These are phyloP conservation scores for Malus hybrid DNA, from an alignment of 331 rosid species.

Conservation along the genomic window DNA sequence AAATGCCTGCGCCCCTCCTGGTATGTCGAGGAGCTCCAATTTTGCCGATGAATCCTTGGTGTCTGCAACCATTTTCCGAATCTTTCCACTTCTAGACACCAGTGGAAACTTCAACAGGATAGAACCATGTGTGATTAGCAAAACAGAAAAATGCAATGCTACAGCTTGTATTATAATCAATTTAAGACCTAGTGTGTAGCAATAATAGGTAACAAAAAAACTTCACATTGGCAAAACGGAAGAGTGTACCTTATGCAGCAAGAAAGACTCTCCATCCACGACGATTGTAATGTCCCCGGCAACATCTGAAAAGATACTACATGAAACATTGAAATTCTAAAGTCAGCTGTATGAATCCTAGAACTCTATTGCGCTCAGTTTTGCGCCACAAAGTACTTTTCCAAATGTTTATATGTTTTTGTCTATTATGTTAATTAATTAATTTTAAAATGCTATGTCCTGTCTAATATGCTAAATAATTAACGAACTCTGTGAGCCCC, in stretches of 20 bases:
- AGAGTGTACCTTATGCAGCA: constrained; percentile 66
- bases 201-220: no score
- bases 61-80: constrained; percentile 71
- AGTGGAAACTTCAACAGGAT: constrained; percentile 64
- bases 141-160: background rate
- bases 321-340: background rate
- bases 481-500: background rate
- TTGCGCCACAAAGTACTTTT: no score
- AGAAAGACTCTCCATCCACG: constrained; percentile 76
- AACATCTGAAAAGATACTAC: constrained; percentile 84
- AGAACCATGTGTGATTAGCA: constrained; percentile 1
- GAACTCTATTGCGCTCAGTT: no score
- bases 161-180: background rate
- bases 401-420: background rate
- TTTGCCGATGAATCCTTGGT: constrained; percentile 42
- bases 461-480: background rate
- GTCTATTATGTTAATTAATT: background rate
- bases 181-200: background rate
- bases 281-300: constrained; percentile 84
- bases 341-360: background rate
- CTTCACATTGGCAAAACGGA: no score
- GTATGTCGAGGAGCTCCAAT: constrained; percentile 62
- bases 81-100: constrained; percentile 81
- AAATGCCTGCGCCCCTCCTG: constrained; percentile 74
- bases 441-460: background rate